Evolutionary conservation across 1,284 basidiomycete species (phyloP).

Genomic region (Ceratobasidium sp.): DNA sequence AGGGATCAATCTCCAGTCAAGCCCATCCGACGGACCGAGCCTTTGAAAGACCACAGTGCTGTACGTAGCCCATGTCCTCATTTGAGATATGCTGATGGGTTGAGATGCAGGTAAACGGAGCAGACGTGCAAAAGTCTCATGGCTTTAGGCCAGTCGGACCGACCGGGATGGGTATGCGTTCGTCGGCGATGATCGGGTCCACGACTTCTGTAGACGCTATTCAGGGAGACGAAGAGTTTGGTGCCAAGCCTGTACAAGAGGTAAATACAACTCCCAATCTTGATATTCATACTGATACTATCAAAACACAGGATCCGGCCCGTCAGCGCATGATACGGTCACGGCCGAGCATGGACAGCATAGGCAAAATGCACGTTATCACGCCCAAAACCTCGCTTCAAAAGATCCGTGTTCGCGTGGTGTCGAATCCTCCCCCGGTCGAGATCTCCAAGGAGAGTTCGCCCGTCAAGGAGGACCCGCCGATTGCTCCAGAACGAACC

Average conservation of each 20-base stretch:
- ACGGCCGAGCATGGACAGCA: conserved; percentile 28
- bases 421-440: conserved; percentile 29
- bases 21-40: conserved; percentile 30
- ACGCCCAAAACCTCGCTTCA: conserved; percentile 28
- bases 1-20: conserved; percentile 16
- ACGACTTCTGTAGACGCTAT: conserved; percentile 38
- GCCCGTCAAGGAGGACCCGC: conserved; percentile 23
- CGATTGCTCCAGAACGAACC: conserved; percentile 6
- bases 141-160: background rate
- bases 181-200: conserved; percentile 20
- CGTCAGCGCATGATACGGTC: background rate
- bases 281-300: background rate
- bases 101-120: background rate
- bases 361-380: conserved; percentile 35
- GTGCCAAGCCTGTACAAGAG: background rate
- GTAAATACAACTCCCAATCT: background rate
- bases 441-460: conserved; percentile 35
- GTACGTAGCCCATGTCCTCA: too few species aligned
- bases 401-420: conserved; percentile 35
- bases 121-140: background rate
- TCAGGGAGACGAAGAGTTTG: conserved; percentile 33
- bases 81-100: background rate
- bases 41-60: conserved; percentile 39
- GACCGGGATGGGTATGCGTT: conserved; percentile 16
- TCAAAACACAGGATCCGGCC: conserved; percentile 16